Percentiles rank a stretch among this genome's conserved stretches.
phyloP scores from a whole-genome alignment of 441 rosid species.

The Erysimum cheiri region DNA sequence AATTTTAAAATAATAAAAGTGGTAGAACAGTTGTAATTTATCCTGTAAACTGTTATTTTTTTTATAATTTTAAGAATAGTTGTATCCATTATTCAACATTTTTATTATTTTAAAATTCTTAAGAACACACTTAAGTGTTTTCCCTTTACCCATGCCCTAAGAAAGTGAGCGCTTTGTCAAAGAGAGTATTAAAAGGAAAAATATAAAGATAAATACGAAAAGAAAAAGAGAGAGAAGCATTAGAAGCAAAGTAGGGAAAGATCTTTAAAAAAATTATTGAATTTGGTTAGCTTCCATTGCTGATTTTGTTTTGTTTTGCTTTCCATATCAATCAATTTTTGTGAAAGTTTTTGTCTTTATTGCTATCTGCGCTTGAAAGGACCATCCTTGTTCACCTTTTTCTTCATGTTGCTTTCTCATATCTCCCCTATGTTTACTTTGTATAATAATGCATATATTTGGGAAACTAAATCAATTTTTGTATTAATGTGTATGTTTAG shows the following conservation, averaged over 20 bases:
- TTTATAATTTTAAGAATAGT: no score
- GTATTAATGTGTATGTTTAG: constrained; percentile 6
- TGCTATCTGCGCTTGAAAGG: constrained; percentile 38
- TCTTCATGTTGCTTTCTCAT: constrained; percentile 24
- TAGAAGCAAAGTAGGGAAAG: constrained; percentile 30
- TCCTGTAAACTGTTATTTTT: no score
- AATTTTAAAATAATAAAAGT: no score
- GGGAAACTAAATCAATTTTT: not conserved
- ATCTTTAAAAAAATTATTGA: constrained; percentile 13
- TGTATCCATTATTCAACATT: no score
- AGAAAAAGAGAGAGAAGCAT: constrained; percentile 12
- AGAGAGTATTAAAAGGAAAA: constrained; percentile 26
- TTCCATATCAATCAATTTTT: constrained; percentile 25
- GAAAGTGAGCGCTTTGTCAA: constrained; percentile 45
- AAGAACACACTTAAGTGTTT: no score
- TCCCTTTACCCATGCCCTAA: constrained; percentile 45
- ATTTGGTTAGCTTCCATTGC: constrained; percentile 35
- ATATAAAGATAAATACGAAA: constrained; percentile 1
- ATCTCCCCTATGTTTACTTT: constrained; percentile 4
- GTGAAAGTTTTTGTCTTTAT: constrained; percentile 45
- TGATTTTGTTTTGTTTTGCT: constrained; percentile 20
- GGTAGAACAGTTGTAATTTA: no score
- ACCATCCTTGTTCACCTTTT: constrained; percentile 25
- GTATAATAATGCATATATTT: constrained; percentile 1
- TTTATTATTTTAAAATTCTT: no score